These are phyloP conservation scores for Stellera chamaejasme DNA, from an alignment of 345 rosid species.

Conservation along the genomic window DNA sequence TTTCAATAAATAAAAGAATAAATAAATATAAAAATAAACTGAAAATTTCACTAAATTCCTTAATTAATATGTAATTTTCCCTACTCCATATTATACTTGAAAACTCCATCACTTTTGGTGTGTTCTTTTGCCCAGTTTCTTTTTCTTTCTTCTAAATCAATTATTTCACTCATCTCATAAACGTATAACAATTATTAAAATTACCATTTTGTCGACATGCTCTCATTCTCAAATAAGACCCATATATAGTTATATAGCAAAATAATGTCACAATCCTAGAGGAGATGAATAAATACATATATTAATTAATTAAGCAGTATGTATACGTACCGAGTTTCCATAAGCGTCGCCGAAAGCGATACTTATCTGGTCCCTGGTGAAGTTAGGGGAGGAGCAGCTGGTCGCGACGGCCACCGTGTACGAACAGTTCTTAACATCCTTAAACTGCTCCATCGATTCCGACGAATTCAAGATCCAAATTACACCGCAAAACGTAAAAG, in stretches of 20 bases:
- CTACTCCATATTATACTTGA: too few species aligned
- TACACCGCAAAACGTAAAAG: neutral
- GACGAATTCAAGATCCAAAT: neutral
- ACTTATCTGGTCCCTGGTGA: conserved; percentile 85
- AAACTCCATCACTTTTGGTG: too few species aligned
- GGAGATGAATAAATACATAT: neutral
- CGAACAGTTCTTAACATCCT: conserved; percentile 55
- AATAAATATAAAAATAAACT: too few species aligned
- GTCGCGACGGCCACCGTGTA: conserved; percentile 59
- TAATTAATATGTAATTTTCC: too few species aligned
- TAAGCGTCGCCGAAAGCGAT: conserved; percentile 86
- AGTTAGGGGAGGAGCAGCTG: conserved; percentile 70
- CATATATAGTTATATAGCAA: neutral
- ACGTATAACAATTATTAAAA: neutral
- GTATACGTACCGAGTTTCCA: conserved; percentile 69
- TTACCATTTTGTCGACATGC: neutral
- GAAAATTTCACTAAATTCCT: too few species aligned
- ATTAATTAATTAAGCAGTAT: neutral
- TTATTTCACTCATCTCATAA: too few species aligned
- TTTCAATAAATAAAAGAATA: too few species aligned
- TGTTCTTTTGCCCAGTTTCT: too few species aligned
- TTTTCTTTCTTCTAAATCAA: too few species aligned
- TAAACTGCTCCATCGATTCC: neutral
- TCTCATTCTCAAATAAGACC: neutral
- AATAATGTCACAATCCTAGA: neutral